Base-by-base conservation (phyloP, 2,329 filamentous ascomycete species). In the Microsporum canis region DNA sequence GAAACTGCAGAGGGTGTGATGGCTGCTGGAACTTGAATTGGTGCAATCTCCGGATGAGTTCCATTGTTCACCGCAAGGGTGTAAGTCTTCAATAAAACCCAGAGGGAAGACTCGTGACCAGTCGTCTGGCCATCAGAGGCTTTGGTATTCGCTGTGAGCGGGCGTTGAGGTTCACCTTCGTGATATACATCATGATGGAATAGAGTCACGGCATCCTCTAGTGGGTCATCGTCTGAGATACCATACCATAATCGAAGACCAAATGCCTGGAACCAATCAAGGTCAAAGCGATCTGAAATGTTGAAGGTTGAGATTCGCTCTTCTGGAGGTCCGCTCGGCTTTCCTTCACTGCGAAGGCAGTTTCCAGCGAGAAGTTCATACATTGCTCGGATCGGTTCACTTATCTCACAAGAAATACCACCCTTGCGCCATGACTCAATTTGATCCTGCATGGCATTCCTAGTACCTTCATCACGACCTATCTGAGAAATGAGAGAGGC, bases 191-290 rank as follows among this genome's bases (percentile, higher is more conserved):
- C 91, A 60, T 85, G 78, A 63, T 84, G 79, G 73, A 91, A 99
- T 33, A 82, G 81, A 49, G 79, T 75, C 3, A 99, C 86, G 2
- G 91, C 91, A 53, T 80, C 78, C 57, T 86, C 83, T 49, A 96
- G 80, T 39, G 84, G 81, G 51, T 91, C 87, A 43, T 85, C 80
- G 38, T 82, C 78, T 1, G 83, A 80, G 45, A 85, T 88, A 51
- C 86, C 86, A 72, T 96, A 99, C 88, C 91, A 97, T 1, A 99
- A 79, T 49, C 91, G 85, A 57, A 99, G 80, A 8, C 89, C 92
- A 72, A 99, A 96, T 0, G 91, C 87, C 70, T 95, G 91, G 72
- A 89, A 86, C 94, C 94, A 99, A 71, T 95, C 88, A 39, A 99
- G 79, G 3, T 84, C 84, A 71, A 96, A 99, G 55, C 86, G 86